phyloP scores from a whole-genome alignment of 352 stramenopile genomes.

The Phytophthora multivora region DNA sequence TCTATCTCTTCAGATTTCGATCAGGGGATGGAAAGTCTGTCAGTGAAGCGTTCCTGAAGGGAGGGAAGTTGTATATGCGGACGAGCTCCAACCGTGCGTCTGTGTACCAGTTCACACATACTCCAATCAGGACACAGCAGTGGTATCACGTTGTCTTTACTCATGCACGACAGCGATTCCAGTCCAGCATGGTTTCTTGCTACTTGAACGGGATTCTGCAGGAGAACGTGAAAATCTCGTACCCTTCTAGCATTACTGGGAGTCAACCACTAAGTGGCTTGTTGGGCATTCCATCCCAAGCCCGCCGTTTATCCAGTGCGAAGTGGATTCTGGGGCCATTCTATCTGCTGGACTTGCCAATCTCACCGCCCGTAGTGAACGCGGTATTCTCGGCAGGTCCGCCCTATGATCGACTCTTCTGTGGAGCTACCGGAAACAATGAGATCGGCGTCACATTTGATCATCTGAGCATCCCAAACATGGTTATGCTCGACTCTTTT shows the following conservation, averaged over 20 bases:
- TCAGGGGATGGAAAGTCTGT: slow-evolving; percentile 74
- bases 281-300: slow-evolving; percentile 62
- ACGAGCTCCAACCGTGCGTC: slow-evolving; percentile 51
- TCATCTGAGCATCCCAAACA: slow-evolving; percentile 48
- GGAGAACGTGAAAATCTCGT: slow-evolving; percentile 75
- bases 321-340: slow-evolving; percentile 64
- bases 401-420: slow-evolving; percentile 62
- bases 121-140: slow-evolving; percentile 34
- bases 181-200: slow-evolving; percentile 63
- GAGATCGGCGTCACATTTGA: slow-evolving; percentile 60
- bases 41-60: slow-evolving; percentile 69
- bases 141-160: slow-evolving; percentile 69
- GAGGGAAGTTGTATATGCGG: slow-evolving; percentile 66
- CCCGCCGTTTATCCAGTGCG: slow-evolving; percentile 42
- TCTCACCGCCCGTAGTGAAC: slow-evolving; percentile 57
- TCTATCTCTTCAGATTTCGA: slow-evolving; percentile 75
- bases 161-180: slow-evolving; percentile 71
- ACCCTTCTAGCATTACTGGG: slow-evolving; percentile 54
- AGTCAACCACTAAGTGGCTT: slow-evolving; percentile 65
- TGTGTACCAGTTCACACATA: slow-evolving; percentile 63
- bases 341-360: slow-evolving; percentile 66
- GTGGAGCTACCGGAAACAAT: slow-evolving; percentile 48
- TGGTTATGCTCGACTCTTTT: slow-evolving; percentile 64
- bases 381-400: slow-evolving; percentile 59
- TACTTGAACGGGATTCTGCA: slow-evolving; percentile 71